Conservation (phyloP, 495 filamentous ascomycete genomes). For the Tuber umbilicatum region DNA sequence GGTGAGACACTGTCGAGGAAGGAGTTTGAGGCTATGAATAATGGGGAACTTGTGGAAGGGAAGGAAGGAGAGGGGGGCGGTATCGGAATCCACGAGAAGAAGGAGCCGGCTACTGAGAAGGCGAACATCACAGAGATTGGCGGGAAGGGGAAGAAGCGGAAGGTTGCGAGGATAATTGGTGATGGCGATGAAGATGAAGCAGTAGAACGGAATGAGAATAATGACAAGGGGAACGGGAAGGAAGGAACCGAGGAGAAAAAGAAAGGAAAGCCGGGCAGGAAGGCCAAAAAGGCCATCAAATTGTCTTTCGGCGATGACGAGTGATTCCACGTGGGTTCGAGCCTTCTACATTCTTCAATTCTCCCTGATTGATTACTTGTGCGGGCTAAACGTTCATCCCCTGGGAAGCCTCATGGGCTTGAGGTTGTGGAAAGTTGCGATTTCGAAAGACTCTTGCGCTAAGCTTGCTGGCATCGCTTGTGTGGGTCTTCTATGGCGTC, state of each 20-base stretch:
- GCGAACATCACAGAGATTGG: constrained; percentile 27
- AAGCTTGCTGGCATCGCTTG: background rate
- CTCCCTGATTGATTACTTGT: background rate
- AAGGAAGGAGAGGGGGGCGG: constrained; percentile 3
- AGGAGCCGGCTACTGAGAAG: constrained; percentile 8
- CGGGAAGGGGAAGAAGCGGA: constrained; percentile 35
- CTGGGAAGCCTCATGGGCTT: background rate
- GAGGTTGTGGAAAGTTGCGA: background rate
- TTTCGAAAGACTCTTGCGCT: background rate
- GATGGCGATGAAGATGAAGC: constrained; percentile 28
- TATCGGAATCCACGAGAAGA: background rate
- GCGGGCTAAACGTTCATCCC: background rate
- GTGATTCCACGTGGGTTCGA: background rate
- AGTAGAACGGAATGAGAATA: constrained; percentile 7
- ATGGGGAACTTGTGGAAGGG: constrained; percentile 17
- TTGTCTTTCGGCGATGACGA: constrained; percentile 39
- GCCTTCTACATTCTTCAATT: background rate
- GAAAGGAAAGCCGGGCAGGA: constrained; percentile 24
- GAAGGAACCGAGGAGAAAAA: constrained; percentile 9
- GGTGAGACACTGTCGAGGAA: constrained; percentile 45
- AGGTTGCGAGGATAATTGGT: constrained; percentile 33
- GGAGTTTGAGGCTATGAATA: constrained; percentile 45
- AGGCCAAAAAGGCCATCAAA: constrained; percentile 33
- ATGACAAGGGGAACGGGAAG: background rate
- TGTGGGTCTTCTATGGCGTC: background rate